phyloP scores from a whole-genome alignment of 352 stramenopile species.

The Lagenidium giganteum region DNA sequence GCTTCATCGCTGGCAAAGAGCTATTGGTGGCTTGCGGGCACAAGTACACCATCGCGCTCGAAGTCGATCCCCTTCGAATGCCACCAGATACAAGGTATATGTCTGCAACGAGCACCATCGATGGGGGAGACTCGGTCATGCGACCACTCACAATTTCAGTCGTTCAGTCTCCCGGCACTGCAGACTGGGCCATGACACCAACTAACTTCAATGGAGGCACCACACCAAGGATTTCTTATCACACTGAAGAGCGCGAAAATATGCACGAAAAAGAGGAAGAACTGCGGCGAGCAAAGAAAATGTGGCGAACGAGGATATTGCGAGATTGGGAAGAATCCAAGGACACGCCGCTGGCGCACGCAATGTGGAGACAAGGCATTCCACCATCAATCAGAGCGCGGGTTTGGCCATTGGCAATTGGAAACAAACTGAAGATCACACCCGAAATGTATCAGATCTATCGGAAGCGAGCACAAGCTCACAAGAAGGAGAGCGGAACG shows the following conservation, averaged over 20 bases:
- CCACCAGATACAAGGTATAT: background rate
- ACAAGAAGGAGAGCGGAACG: slow-evolving; percentile 58
- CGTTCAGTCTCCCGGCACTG: background rate
- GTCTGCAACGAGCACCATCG: background rate
- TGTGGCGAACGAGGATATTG: slow-evolving; percentile 77
- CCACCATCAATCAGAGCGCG: slow-evolving; percentile 73
- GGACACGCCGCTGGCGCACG: slow-evolving; percentile 65
- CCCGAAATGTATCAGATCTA: slow-evolving; percentile 87
- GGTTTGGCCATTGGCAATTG: slow-evolving; percentile 83
- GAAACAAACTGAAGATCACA: slow-evolving; percentile 83
- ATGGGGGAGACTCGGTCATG: background rate
- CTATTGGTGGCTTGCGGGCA: slow-evolving; percentile 68
- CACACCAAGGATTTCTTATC: too few species aligned
- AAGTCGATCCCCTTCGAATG: slow-evolving; percentile 24
- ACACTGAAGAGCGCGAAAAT: slow-evolving; percentile 23
- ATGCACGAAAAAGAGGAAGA: slow-evolving; percentile 82
- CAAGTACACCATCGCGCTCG: slow-evolving; percentile 77
- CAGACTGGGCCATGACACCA: slow-evolving; percentile 11
- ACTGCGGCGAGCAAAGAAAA: slow-evolving; percentile 72
- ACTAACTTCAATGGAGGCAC: slow-evolving; percentile 6
- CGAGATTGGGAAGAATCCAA: slow-evolving; percentile 74
- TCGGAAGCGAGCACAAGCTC: slow-evolving; percentile 42
- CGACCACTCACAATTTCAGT: background rate
- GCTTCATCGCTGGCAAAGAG: slow-evolving; percentile 49
- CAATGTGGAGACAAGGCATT: slow-evolving; percentile 79